These are phyloP conservation scores for Neurospora crassa DNA, from an alignment of 2,329 filamentous ascomycete species.

Conservation along the genomic window DNA sequence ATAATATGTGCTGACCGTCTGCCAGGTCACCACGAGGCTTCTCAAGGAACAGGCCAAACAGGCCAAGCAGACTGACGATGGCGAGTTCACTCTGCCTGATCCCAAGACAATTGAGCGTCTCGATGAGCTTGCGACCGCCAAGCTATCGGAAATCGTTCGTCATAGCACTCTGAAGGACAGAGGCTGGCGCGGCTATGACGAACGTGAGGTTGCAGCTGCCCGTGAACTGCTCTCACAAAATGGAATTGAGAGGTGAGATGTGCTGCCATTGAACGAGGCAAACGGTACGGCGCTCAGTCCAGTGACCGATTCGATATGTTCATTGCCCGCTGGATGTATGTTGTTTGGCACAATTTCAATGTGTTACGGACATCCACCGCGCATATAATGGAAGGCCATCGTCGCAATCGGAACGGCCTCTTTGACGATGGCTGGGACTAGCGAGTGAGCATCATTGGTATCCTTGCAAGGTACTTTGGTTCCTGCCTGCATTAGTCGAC, in stretches of 20 bases:
- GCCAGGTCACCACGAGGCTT: slow-evolving; percentile 40
- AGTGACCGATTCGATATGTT: slow-evolving; percentile 20
- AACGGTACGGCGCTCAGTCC: slow-evolving; percentile 12
- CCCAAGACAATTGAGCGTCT: slow-evolving; percentile 54
- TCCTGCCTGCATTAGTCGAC: slow-evolving; percentile 15
- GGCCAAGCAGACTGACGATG: slow-evolving; percentile 37
- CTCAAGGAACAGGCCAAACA: slow-evolving; percentile 33
- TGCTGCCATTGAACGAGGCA: slow-evolving; percentile 2
- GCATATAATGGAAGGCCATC: slow-evolving; percentile 2
- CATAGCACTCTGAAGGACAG: slow-evolving; percentile 49
- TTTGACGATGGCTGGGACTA: slow-evolving; percentile 4
- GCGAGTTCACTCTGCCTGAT: slow-evolving; percentile 45
- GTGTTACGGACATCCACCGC: slow-evolving; percentile 1
- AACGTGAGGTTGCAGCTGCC: slow-evolving; percentile 62
- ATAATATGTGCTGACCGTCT: slow-evolving; percentile 16
- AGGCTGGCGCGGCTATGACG: slow-evolving; percentile 64
- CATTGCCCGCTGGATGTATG: slow-evolving; percentile 10
- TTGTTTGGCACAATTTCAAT: slow-evolving; percentile 1
- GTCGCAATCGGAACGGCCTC: slow-evolving; percentile 2
- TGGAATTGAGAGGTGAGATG: slow-evolving; percentile 33
- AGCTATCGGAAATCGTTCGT: slow-evolving; percentile 68
- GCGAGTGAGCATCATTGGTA: slow-evolving; percentile 18
- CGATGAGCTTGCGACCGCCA: slow-evolving; percentile 62
- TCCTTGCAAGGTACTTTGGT: slow-evolving; percentile 9
- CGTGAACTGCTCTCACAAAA: slow-evolving; percentile 54